Conservation (phyloP, 2,329 filamentous ascomycete genomes). For the Ceratocystis cubensis region DNA sequence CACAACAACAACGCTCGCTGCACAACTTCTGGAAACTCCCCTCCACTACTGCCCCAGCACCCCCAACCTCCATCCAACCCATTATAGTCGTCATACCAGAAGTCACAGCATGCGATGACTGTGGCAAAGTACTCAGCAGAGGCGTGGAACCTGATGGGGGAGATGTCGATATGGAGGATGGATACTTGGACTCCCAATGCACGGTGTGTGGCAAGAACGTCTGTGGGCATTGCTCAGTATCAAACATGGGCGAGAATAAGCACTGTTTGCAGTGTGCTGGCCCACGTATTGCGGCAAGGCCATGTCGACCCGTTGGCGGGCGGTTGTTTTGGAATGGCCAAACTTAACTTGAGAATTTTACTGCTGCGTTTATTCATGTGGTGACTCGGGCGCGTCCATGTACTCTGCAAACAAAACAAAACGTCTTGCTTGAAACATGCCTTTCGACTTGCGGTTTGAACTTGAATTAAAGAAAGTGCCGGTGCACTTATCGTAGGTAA, state of each 20-base stretch:
- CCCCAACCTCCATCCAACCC: neutral
- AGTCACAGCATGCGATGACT: slow-evolving; percentile 42
- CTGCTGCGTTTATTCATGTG: neutral
- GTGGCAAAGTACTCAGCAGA: slow-evolving; percentile 28
- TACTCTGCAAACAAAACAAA: neutral
- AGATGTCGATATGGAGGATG: slow-evolving; percentile 30
- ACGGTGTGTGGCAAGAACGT: slow-evolving; percentile 42
- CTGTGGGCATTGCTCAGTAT: slow-evolving; percentile 48
- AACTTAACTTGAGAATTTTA: neutral
- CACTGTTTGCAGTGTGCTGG: slow-evolving; percentile 43
- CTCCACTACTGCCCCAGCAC: slow-evolving; percentile 27
- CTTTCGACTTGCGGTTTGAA: too few species aligned
- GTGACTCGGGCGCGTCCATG: neutral
- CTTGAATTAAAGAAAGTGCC: too few species aligned
- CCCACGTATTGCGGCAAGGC: slow-evolving; percentile 23
- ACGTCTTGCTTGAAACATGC: neutral
- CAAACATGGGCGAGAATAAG: slow-evolving; percentile 42
- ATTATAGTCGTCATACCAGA: neutral
- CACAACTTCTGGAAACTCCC: slow-evolving; percentile 51
- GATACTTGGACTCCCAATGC: slow-evolving; percentile 30
- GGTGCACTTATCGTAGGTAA: too few species aligned
- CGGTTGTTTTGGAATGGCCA: neutral
- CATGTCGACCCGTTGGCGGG: slow-evolving; percentile 24
- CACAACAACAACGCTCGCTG: slow-evolving; percentile 37
- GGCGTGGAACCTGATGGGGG: slow-evolving; percentile 28